Base-by-base conservation (phyloP, 2,329 filamentous ascomycete genomes). In the Verticillium longisporum region DNA sequence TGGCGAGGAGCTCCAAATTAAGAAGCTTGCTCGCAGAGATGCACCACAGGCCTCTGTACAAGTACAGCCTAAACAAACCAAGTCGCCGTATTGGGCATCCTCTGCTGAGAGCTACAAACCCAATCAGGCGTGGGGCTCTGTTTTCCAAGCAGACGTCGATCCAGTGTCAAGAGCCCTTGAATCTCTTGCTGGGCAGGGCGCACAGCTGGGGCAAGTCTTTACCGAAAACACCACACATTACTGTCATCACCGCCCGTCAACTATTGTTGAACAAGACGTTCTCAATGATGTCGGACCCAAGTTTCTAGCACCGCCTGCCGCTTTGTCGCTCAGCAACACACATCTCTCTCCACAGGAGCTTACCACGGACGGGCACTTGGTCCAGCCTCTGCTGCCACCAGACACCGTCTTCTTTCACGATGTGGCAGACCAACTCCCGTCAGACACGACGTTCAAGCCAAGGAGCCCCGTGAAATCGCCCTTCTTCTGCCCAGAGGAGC, bases 401-500 rank as follows among this genome's bases (percentile, higher is more conserved):
- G n/a, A 11, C n/a, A 9, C 41, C 6, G 13, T 18, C 41, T 18
- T 18, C 2, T 50, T 13, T 18, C 5, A 26, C 5, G 41, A 26
- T 26, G n/a, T n/a, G 15, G n/a, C n/a, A 21, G n/a, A 7, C 1
- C n/a, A 21, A 18, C 9, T 26, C 7, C n/a, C 9, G 18, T 21
- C n/a, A 21, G 41, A 50, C n/a, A 7, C n/a, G 18, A 21, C 18
- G n/a, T 9, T 11, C n/a, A 50, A 50, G n/a, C n/a, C 26, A 31
- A 62, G 62, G 50, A 37, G 36, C 21, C 57, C 62, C 14, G 55
- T 64, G n/a, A 64, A 36, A 50, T 77, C 75, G 2, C 75, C 71
- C 26, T 77, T 72, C 63, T 77, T 77, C 60, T 38, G 62, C 36
- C 59, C 64, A 3, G 33, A 62, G 55, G 15, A 59, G 32, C 62